A percentile compares a stretch with the other conserved stretches of the same genome.
Evolutionary conservation across 148 eudicot species (phyloP).

Genomic region (Suaeda aralocaspica): DNA sequence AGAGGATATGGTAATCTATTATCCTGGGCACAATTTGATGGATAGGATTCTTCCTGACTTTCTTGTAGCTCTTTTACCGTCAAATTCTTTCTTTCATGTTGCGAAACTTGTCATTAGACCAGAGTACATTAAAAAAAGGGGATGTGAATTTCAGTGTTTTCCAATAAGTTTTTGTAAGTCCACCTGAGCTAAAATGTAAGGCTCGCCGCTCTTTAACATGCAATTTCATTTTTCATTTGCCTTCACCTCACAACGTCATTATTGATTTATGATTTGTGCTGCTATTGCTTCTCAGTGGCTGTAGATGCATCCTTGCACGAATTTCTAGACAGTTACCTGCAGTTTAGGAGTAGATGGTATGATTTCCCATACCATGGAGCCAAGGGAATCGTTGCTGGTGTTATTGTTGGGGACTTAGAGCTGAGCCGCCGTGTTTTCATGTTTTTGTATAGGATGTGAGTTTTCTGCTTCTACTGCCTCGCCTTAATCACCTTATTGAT

Average conservation of each 20-base stretch:
- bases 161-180: too few species aligned
- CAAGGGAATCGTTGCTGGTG: conserved; percentile 85
- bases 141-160: too few species aligned
- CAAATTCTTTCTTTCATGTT: too few species aligned
- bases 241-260: neutral
- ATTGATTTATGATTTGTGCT: conserved; percentile 14
- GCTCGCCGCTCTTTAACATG: neutral
- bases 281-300: conserved; percentile 52
- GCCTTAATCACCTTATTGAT: neutral
- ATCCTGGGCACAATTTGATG: too few species aligned
- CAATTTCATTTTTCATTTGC: neutral
- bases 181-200: neutral
- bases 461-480: conserved; percentile 16
- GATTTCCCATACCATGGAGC: conserved; percentile 88
- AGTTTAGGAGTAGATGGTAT: conserved; percentile 90
- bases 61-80: too few species aligned
- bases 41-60: too few species aligned
- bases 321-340: conserved; percentile 83
- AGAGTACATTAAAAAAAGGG: too few species aligned
- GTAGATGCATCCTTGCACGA: conserved; percentile 64
- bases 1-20: too few species aligned
- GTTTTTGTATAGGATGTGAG: conserved; percentile 88
- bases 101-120: too few species aligned
- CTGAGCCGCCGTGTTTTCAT: conserved; percentile 82
- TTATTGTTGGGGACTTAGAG: conserved; percentile 87